phyloP scores from a whole-genome alignment of 257 asterid species.

The Datura wrightii region DNA sequence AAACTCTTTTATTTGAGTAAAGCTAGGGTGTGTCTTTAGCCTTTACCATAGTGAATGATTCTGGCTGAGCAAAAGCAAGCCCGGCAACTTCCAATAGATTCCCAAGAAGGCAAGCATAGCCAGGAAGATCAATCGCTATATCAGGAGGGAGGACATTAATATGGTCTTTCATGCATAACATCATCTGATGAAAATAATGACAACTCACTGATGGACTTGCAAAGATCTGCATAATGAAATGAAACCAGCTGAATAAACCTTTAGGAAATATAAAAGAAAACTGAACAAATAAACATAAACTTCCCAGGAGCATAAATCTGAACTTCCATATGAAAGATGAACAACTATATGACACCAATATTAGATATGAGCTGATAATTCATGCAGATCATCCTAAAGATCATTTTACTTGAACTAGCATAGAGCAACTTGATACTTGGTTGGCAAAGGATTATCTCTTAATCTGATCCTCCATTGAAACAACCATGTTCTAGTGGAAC shows the following conservation, averaged over 20 bases:
- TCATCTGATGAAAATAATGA: conserved; percentile 78
- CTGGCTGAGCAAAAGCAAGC: conserved; percentile 65
- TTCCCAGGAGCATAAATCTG: conserved; percentile 14
- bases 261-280: not conserved
- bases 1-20: not conserved
- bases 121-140: conserved; percentile 77
- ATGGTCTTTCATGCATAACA: conserved; percentile 66
- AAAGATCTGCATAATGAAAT: conserved; percentile 65
- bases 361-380: not conserved
- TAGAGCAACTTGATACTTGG: conserved; percentile 17
- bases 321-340: conserved; percentile 20
- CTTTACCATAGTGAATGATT: conserved; percentile 78
- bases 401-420: conserved; percentile 26
- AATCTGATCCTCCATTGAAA: conserved; percentile 27
- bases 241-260: conserved; percentile 2
- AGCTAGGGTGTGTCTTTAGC: conserved; percentile 38
- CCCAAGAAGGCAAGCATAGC: conserved; percentile 86
- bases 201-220: conserved; percentile 70
- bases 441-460: not conserved
- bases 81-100: conserved; percentile 89
- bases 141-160: conserved; percentile 67
- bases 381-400: conserved; percentile 24
- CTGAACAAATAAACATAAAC: not conserved
- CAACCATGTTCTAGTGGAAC: conserved; percentile 24
- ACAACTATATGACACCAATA: conserved; percentile 11